Conservation (phyloP, 2,329 filamentous ascomycete genomes). For the Aureobasidium pullulans region DNA sequence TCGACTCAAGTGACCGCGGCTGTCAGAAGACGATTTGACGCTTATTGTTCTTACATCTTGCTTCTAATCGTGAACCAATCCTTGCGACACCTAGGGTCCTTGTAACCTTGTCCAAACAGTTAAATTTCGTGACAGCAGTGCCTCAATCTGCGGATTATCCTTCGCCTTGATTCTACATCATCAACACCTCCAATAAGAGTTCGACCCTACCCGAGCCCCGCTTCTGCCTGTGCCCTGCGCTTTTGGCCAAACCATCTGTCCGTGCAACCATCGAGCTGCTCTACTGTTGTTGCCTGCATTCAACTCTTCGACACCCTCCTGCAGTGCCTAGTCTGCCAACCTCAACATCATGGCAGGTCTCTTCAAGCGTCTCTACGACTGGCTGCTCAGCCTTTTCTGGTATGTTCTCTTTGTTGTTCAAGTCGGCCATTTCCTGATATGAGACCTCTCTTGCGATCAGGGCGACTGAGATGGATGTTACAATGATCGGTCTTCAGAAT, state of each 20-base stretch:
- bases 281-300: constrained; percentile 1
- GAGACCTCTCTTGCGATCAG: constrained; percentile 41
- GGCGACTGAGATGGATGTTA: constrained; percentile 99
- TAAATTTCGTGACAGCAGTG: neutral
- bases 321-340: constrained; percentile 11
- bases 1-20: neutral
- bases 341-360: constrained; percentile 69
- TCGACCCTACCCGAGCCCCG: constrained; percentile 11
- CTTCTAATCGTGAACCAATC: neutral
- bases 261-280: constrained; percentile 8
- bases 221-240: constrained; percentile 10
- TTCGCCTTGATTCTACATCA: constrained; percentile 11
- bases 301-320: constrained; percentile 17
- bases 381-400: constrained; percentile 97
- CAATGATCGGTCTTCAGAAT: constrained; percentile 97
- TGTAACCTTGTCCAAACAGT: neutral
- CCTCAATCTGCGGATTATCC: constrained; percentile 3
- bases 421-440: constrained; percentile 42
- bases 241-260: neutral
- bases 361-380: constrained; percentile 95
- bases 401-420: constrained; percentile 41
- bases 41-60: neutral
- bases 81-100: neutral
- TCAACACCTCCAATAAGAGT: constrained; percentile 11
- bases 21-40: neutral